phyloP scores from a whole-genome alignment of 2,329 filamentous ascomycete genomes.

The Fusarium brevicatenulatum region DNA sequence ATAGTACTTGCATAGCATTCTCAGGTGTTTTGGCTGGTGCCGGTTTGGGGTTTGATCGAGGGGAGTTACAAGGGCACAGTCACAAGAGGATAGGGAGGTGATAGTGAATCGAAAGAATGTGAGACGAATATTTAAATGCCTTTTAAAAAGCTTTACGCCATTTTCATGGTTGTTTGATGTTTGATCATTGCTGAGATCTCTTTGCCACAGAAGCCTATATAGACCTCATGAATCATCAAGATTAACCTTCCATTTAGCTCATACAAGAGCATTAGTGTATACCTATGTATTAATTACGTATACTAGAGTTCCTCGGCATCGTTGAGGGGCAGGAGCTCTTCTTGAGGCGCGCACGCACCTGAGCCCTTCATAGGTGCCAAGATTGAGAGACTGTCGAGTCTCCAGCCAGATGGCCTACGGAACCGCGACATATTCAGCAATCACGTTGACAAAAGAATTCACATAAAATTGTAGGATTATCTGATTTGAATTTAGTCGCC shows the following conservation, averaged over 20 bases:
- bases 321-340: neutral
- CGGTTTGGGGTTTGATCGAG: neutral
- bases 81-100: neutral
- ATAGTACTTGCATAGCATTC: neutral
- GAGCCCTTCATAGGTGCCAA: neutral
- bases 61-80: neutral
- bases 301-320: accelerated
- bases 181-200: neutral
- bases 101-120: accelerated
- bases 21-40: neutral
- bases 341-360: no score
- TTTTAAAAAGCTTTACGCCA: neutral
- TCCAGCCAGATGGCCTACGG: neutral
- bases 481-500: no score
- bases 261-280: neutral
- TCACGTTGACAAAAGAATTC: accelerated
- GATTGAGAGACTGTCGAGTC: neutral
- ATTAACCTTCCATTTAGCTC: neutral
- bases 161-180: neutral
- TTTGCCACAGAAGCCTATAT: accelerated
- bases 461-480: accelerated
- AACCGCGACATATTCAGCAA: no score
- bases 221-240: neutral
- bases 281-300: accelerated
- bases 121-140: accelerated